Conservation (phyloP, 495 filamentous ascomycete species). For the Lophiotrema nucula region DNA sequence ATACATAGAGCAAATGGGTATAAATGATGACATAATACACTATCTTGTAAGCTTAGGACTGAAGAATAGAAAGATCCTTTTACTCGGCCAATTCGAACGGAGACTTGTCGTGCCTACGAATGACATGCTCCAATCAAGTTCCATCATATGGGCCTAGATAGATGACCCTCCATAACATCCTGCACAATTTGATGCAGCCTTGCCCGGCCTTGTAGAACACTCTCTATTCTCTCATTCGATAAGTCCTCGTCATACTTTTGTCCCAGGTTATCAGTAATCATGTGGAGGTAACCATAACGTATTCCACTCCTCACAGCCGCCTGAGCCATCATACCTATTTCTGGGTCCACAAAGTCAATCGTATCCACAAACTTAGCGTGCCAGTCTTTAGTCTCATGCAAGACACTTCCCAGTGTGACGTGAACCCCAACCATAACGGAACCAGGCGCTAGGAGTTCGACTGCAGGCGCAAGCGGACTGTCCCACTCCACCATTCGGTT, state of each 20-base stretch:
- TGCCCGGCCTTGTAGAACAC: not conserved
- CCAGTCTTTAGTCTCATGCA: slow-evolving; percentile 28
- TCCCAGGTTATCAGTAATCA: slow-evolving; percentile 23
- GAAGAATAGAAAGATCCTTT: no score
- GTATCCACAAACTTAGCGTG: not conserved
- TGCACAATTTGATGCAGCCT: slow-evolving; percentile 6
- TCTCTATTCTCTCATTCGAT: slow-evolving; percentile 19
- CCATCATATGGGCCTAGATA: no score
- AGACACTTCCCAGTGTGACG: not conserved
- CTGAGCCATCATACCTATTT: slow-evolving; percentile 29
- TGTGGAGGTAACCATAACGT: slow-evolving; percentile 20
- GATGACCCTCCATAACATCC: slow-evolving; percentile 4
- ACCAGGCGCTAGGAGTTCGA: not conserved
- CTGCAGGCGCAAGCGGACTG: not conserved
- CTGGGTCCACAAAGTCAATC: slow-evolving; percentile 24
- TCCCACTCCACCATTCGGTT: slow-evolving; percentile 4
- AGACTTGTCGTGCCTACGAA: no score
- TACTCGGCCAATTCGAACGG: no score
- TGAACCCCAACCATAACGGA: not conserved
- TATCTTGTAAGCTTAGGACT: no score
- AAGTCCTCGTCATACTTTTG: slow-evolving; percentile 22
- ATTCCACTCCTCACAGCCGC: slow-evolving; percentile 20
- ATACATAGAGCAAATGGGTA: no score
- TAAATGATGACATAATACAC: no score
- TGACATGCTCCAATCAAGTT: no score